Evolutionary conservation across 352 stramenopile genomes (phyloP).

Genomic region (Nothophytophthora sp.): DNA sequence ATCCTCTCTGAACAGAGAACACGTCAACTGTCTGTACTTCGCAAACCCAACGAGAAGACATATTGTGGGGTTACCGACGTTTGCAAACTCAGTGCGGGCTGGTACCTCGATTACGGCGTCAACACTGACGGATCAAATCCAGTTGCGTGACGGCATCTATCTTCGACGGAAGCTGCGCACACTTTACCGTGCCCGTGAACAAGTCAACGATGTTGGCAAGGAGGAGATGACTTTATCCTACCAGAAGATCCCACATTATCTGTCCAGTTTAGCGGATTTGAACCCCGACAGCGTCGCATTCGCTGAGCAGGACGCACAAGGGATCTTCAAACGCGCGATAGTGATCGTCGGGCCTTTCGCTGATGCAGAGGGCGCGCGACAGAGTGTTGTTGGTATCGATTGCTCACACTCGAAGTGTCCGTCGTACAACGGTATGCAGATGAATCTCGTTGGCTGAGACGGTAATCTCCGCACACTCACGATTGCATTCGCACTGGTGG

Average conservation of each 20-base stretch:
- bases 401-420: background rate
- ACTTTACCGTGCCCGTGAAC: background rate
- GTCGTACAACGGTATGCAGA: constrained; percentile 2
- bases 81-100: background rate
- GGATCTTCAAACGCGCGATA: background rate
- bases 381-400: background rate
- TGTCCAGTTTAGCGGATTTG: too few species aligned
- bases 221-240: too few species aligned
- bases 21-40: background rate
- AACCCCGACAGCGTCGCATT: too few species aligned
- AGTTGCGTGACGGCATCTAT: background rate
- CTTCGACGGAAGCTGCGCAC: background rate
- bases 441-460: background rate
- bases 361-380: background rate
- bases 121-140: background rate
- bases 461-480: constrained; percentile 1
- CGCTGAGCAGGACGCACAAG: too few species aligned
- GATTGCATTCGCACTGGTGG: constrained; percentile 1
- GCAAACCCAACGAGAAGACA: background rate
- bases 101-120: background rate
- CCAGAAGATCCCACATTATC: too few species aligned
- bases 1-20: background rate
- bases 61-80: background rate
- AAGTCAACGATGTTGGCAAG: background rate
- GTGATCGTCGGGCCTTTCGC: background rate